Base-by-base conservation (phyloP, 164 flowering plant species). In the Santalum album region DNA sequence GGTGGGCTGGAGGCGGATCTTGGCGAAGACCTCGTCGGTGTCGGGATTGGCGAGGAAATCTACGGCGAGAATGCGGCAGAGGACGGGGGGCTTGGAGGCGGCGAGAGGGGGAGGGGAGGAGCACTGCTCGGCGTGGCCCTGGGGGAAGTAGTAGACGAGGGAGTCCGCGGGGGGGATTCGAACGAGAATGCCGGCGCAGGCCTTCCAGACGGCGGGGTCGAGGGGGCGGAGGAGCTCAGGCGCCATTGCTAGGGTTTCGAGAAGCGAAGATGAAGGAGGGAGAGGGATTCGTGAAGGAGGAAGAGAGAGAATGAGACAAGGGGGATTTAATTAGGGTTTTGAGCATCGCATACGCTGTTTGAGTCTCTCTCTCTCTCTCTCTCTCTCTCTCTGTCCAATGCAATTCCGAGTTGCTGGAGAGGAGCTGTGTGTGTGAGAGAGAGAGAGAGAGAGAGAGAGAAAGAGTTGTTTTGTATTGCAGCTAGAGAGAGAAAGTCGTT, bases 101-200 rank as follows among this genome's bases (percentile, higher is more conserved):
- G 22, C 67, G 18, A 42, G 26, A 15, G 61, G 2, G 1, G 58
- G 43, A 1, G 64, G 56, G 0, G 72, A 23, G 0, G 66, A 56
- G 15, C 73, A 54, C 16, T 79, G 86, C 62, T 86, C 91, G 3
- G 74, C 45, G 54, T 84, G 94, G 10, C 96, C 96, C 23, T 86
- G 76, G 0, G 87, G 91, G 68, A 89, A 86, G 71, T 89, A 89
- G 59, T 80, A 89, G 50, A 84, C 96, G 70, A 64, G 44, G 50
- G 90, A 75, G 48, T 57, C 45, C 7, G 72, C 55, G 27, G 64
- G 2, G 0, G 91, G 90, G 45, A 89, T 62, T 15, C 60, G 69
- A 1, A 71, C 75, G 22, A 68, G 60, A 25, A 20, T 12, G 0
- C 95, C 97, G 6, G 85, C 87, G 61, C 78, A 78, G 12, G 90